phyloP scores from a whole-genome alignment of 768 basidiomycete genomes.

The Suillus alpinus region DNA sequence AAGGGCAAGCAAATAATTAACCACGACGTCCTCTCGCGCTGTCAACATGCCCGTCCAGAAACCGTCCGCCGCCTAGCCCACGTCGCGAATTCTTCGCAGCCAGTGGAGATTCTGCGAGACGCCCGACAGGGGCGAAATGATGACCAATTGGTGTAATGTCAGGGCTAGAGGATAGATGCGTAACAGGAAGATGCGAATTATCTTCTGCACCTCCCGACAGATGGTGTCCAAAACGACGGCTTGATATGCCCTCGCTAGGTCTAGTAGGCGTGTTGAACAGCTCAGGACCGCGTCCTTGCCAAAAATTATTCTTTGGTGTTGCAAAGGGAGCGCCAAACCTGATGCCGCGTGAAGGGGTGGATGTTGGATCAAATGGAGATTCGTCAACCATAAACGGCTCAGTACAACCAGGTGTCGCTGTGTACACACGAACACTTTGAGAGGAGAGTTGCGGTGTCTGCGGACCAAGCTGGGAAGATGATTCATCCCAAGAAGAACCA shows the following conservation, averaged over 20 bases:
- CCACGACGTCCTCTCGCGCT: slow-evolving; percentile 3
- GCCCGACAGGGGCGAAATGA: slow-evolving; percentile 18
- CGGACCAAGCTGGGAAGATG: slow-evolving; percentile 49
- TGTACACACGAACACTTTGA: slow-evolving; percentile 39
- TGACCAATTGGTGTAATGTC: slow-evolving; percentile 59
- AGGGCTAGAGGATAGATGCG: slow-evolving; percentile 14
- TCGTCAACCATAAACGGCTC: slow-evolving; percentile 42
- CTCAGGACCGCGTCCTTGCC: slow-evolving; percentile 40
- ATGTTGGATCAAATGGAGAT: slow-evolving; percentile 71
- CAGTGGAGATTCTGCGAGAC: slow-evolving; percentile 27
- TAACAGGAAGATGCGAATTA: slow-evolving; percentile 16
- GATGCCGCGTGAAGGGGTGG: slow-evolving; percentile 79
- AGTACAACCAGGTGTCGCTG: slow-evolving; percentile 35
- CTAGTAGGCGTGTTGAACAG: slow-evolving; percentile 55
- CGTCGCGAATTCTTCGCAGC: slow-evolving; percentile 26
- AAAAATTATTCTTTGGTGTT: slow-evolving; percentile 59
- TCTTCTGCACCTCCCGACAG: slow-evolving; percentile 22
- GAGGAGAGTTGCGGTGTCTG: slow-evolving; percentile 49
- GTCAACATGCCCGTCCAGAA: slow-evolving; percentile 2
- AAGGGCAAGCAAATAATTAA: neutral
- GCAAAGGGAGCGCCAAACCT: slow-evolving; percentile 55
- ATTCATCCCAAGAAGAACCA: slow-evolving; percentile 45
- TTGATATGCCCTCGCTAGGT: slow-evolving; percentile 21
- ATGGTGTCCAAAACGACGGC: slow-evolving; percentile 11
- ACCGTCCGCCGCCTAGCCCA: slow-evolving; percentile 7